phyloP scores from a whole-genome alignment of 805 yeast genomes.

The Kazachstania kunashirensis region DNA sequence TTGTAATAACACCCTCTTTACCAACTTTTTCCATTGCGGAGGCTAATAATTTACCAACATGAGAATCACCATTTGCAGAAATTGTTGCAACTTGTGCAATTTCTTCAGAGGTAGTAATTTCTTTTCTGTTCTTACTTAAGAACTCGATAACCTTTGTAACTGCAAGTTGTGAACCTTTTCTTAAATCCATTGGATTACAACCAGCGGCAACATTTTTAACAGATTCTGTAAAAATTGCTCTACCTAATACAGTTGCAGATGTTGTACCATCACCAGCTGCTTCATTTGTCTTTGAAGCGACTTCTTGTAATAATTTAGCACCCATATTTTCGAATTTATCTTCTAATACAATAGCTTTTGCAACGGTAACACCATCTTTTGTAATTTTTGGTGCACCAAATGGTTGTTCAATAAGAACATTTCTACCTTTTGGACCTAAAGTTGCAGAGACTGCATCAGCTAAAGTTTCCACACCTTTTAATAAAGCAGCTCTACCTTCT shows the following conservation, averaged over 20 bases:
- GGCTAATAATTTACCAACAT: constrained; percentile 85
- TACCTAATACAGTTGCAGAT: constrained; percentile 91
- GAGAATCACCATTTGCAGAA: constrained; percentile 91
- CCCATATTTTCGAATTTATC: constrained; percentile 96
- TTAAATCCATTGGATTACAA: constrained; percentile 95
- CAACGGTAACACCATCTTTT: constrained; percentile 98
- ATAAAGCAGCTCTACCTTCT: constrained; percentile 89
- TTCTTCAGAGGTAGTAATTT: constrained; percentile 87
- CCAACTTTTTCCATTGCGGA: constrained; percentile 98
- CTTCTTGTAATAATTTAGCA: constrained; percentile 90
- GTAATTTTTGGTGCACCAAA: constrained; percentile 97
- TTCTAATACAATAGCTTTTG: constrained; percentile 67
- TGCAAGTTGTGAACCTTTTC: constrained; percentile 96
- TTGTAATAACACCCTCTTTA: constrained; percentile 97
- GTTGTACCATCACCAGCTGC: constrained; percentile 99
- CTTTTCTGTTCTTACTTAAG: constrained; percentile 78
- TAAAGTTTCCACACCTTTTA: constrained; percentile 87
- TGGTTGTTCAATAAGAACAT: constrained; percentile 90
- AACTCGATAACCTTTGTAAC: constrained; percentile 85
- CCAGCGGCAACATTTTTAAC: constrained; percentile 98
- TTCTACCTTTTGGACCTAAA: constrained; percentile 96
- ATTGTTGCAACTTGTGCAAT: constrained; percentile 97
- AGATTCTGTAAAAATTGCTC: constrained; percentile 89
- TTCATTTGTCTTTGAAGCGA: constrained; percentile 94
- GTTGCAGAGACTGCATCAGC: constrained; percentile 97